These are phyloP conservation scores for Raphanus hybrid DNA, from an alignment of 441 rosid species.

Conservation along the genomic window DNA sequence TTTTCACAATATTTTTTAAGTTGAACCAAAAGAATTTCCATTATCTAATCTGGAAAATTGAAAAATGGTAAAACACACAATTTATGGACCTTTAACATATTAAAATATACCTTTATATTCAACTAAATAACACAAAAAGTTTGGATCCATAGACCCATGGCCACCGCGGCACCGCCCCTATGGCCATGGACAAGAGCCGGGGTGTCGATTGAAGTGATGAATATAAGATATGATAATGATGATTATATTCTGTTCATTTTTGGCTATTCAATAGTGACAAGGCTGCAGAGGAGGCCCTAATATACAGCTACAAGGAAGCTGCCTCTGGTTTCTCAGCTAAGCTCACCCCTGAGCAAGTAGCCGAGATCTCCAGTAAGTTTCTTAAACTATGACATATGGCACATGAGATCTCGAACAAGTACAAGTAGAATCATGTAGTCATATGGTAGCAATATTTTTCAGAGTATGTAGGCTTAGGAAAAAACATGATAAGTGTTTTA, in stretches of 20 bases:
- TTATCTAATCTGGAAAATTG: no score
- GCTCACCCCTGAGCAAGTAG: slow-evolving; percentile 79
- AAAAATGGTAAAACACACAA: no score
- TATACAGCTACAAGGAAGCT: slow-evolving; percentile 77
- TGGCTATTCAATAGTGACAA: slow-evolving; percentile 52
- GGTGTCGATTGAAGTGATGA: background rate
- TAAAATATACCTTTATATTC: no score
- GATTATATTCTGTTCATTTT: background rate
- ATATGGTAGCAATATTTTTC: slow-evolving; percentile 1
- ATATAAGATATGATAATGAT: background rate
- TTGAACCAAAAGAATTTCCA: no score
- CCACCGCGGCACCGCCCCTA: no score
- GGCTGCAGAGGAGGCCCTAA: slow-evolving; percentile 70
- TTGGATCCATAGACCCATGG: no score
- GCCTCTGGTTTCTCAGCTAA: slow-evolving; percentile 87
- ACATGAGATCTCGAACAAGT: background rate
- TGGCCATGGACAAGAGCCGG: no score
- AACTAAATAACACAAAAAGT: no score
- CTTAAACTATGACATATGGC: background rate
- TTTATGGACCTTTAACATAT: no score
- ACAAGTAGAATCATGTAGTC: background rate
- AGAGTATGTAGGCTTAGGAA: background rate
- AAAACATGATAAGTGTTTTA: background rate
- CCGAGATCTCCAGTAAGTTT: slow-evolving; percentile 61
- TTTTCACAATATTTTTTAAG: no score